Percentiles rank a stretch among this genome's conserved stretches.
Conservation (phyloP, 225 moss, liverwort and hornwort species). For the Sphagnum tenellum region DNA sequence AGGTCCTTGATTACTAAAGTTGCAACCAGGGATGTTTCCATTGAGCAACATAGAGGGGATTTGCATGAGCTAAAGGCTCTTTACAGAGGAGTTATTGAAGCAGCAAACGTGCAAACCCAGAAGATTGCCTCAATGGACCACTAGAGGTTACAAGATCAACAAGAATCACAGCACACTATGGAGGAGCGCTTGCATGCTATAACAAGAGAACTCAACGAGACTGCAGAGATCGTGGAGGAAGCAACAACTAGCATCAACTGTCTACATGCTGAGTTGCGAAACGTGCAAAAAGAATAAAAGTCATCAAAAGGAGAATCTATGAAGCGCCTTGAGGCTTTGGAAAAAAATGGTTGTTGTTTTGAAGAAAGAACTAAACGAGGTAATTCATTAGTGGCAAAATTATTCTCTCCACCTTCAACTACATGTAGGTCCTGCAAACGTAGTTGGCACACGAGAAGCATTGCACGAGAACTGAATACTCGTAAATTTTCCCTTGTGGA, state of each 20-base stretch:
- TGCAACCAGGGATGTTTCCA: slow-evolving; percentile 25
- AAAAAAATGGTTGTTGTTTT: slow-evolving; percentile 16
- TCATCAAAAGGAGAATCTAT: slow-evolving; percentile 8
- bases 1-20: slow-evolving; percentile 24
- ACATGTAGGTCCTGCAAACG: too few species aligned
- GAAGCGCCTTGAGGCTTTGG: slow-evolving; percentile 14
- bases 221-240: slow-evolving; percentile 21
- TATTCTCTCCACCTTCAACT: too few species aligned
- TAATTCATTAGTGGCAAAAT: background rate
- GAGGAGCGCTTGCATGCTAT: slow-evolving; percentile 15
- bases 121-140: slow-evolving; percentile 19
- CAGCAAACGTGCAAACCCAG: slow-evolving; percentile 8
- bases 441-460: too few species aligned
- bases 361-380: slow-evolving; percentile 27
- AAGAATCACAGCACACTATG: slow-evolving; percentile 12
- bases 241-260: slow-evolving; percentile 24
- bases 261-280: slow-evolving; percentile 30
- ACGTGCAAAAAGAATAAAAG: slow-evolving; percentile 18
- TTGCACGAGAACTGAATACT: too few species aligned
- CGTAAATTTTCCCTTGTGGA: too few species aligned
- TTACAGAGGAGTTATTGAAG: background rate
- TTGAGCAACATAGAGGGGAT: slow-evolving; percentile 26
- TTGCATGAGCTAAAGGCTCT: slow-evolving; percentile 23
- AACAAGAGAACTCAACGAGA: slow-evolving; percentile 17
- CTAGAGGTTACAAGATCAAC: slow-evolving; percentile 16